Percentiles rank a stretch among this genome's conserved stretches.
Conservation (phyloP, 352 stramenopile genomes). For the Phytophthora tentaculata region DNA sequence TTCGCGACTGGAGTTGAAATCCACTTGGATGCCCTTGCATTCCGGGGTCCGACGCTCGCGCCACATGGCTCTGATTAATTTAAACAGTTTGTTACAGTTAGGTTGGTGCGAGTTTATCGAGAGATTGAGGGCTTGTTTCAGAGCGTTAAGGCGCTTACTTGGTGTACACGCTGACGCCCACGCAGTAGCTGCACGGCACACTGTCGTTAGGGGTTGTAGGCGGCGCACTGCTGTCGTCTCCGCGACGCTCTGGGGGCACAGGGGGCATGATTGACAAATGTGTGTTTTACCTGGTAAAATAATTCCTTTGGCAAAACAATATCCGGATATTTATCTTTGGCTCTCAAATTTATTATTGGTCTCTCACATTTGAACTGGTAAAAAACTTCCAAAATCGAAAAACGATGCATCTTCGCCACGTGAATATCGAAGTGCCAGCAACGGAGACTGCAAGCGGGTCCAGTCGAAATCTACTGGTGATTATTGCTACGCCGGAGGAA, state of each 20-base stretch:
- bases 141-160: conserved; percentile 38
- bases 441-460: conserved; percentile 16
- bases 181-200: conserved; percentile 55
- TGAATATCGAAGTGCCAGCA: conserved; percentile 22
- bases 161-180: conserved; percentile 74
- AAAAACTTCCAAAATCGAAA: background rate
- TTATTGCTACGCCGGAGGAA: conserved; percentile 26
- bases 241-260: conserved; percentile 30
- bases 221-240: conserved; percentile 13
- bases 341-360: background rate
- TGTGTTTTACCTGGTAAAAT: background rate
- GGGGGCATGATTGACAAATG: conserved; percentile 31
- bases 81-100: conserved; percentile 4
- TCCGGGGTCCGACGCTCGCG: conserved; percentile 47
- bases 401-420: conserved; percentile 28
- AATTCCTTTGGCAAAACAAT: background rate
- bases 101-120: background rate
- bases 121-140: background rate
- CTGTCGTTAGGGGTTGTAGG: conserved; percentile 7
- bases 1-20: conserved; percentile 44
- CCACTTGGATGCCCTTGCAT: conserved; percentile 63
- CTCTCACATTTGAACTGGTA: background rate
- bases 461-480: conserved; percentile 27
- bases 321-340: background rate
- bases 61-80: conserved; percentile 58